Base-by-base conservation (phyloP, 2,329 filamentous ascomycete species). In the Ophiocordyceps sinensis region DNA sequence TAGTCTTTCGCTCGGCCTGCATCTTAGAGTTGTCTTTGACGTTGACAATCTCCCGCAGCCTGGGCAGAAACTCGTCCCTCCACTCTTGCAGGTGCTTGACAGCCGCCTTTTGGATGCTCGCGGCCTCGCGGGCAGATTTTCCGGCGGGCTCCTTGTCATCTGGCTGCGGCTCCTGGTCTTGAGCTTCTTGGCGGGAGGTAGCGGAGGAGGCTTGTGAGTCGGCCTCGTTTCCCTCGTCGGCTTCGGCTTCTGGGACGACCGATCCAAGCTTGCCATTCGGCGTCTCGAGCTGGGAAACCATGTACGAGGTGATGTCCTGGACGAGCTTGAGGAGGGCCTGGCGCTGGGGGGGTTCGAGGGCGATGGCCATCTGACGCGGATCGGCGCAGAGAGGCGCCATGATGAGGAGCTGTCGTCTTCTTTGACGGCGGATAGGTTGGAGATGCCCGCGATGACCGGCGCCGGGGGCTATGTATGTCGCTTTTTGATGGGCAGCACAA, bases 31-130 rank as follows among this genome's bases (percentile, higher is more conserved):
- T 65, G 41, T 73, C 70, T 11, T 67, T 59, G 3, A 66, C 62
- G 12, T 72, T 65, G 12, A 79, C 61, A 4, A 86, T 73, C 49
- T 89, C 81, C 38, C 77, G 78, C 1, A 94, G 67, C 36, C 80
- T 74, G 15, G 70, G 62, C n/a, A 87, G 66, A 2, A 89, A 78
- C 28, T 76, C 71, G 23, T 75, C 71, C 44, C 78, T 70, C 88
- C 87, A 94, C n/a, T 77, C 73, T 46, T 86, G 77, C 51, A 88
- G 85, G 52, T 84, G 75, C 36, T 69, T 64, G 12, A 91, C 58
- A 1, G 82, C 76, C 5, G 75, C 74, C 23, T 53, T 57, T 19
- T 69, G 62, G 13, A 73, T 55, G 5, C 51, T 47, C 12, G 54
- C 42, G 1, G 58, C 54, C 39, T 59, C 45, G 9, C 49, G 46